Evolutionary conservation across 305 asterid genomes (phyloP).

Genomic region (Fraxinus nigra): DNA sequence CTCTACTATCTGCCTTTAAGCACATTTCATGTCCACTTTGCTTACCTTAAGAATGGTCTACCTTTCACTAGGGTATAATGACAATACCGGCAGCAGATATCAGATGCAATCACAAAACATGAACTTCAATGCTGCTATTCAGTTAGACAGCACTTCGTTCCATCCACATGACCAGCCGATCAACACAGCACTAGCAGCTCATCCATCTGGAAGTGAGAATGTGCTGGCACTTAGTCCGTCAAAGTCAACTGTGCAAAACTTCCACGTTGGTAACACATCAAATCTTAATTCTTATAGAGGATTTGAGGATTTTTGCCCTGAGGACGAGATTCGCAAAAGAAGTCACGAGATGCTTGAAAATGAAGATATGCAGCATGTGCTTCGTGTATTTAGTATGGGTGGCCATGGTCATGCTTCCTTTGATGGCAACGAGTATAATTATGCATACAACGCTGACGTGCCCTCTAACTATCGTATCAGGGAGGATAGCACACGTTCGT

Average conservation of each 20-base stretch:
- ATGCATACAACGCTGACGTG: slow-evolving; percentile 46
- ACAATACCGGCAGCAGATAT: slow-evolving; percentile 45
- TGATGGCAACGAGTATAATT: slow-evolving; percentile 43
- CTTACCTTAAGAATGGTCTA: slow-evolving; percentile 13
- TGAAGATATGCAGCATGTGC: slow-evolving; percentile 94
- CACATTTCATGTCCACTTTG: background rate
- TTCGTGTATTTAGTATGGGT: slow-evolving; percentile 66
- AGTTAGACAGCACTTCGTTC: slow-evolving; percentile 44
- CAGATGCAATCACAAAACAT: slow-evolving; percentile 45
- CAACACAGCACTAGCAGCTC: slow-evolving; percentile 46
- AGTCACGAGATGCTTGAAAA: slow-evolving; percentile 92
- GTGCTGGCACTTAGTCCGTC: slow-evolving; percentile 68
- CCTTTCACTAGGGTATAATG: slow-evolving; percentile 53
- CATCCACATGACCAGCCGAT: slow-evolving; percentile 49
- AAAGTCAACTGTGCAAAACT: slow-evolving; percentile 48
- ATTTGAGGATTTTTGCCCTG: slow-evolving; percentile 53
- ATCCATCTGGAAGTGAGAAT: slow-evolving; percentile 45
- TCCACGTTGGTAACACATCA: slow-evolving; percentile 48
- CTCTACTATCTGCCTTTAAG: background rate
- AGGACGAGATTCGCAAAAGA: slow-evolving; percentile 83
- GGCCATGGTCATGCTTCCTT: slow-evolving; percentile 54
- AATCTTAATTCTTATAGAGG: slow-evolving; percentile 45
- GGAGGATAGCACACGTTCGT: slow-evolving; percentile 64
- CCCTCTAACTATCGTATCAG: slow-evolving; percentile 49
- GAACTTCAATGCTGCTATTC: slow-evolving; percentile 51